Evolutionary conservation across 805 yeast species (phyloP).

Genomic region (Ogataea kodamae): DNA sequence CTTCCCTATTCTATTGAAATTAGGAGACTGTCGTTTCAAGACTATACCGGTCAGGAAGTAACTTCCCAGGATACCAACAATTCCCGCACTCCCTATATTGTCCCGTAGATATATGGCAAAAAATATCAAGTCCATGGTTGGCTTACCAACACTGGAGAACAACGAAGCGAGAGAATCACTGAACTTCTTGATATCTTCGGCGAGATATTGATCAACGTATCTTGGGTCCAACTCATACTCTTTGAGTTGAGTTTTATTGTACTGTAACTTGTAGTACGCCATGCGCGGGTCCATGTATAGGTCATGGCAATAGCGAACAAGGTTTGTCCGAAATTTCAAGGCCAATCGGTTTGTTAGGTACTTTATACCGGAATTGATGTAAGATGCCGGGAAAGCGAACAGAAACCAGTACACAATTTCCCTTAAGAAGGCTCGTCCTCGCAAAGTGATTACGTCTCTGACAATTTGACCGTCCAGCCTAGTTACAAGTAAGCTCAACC

Average conservation of each 20-base stretch:
- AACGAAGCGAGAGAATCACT: slow-evolving; percentile 77
- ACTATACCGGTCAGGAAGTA: slow-evolving; percentile 76
- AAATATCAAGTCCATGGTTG: slow-evolving; percentile 78
- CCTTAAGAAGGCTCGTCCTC: slow-evolving; percentile 66
- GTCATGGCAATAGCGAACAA: slow-evolving; percentile 85
- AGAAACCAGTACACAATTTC: slow-evolving; percentile 85
- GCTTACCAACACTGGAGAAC: slow-evolving; percentile 88
- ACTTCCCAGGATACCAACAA: slow-evolving; percentile 75
- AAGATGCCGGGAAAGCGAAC: slow-evolving; percentile 90
- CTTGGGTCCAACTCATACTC: slow-evolving; percentile 40
- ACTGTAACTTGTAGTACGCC: slow-evolving; percentile 78
- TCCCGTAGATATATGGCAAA: slow-evolving; percentile 81
- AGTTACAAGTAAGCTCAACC: slow-evolving; percentile 81
- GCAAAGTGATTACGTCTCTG: slow-evolving; percentile 79
- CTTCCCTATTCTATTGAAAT: slow-evolving; percentile 76
- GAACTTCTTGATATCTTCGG: slow-evolving; percentile 79
- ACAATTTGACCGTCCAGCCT: slow-evolving; percentile 90
- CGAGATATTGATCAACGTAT: slow-evolving; percentile 82
- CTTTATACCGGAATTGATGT: slow-evolving; percentile 86
- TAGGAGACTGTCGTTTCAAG: slow-evolving; percentile 73
- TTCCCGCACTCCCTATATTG: slow-evolving; percentile 83
- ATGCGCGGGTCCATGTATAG: slow-evolving; percentile 75
- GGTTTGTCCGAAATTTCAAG: slow-evolving; percentile 77
- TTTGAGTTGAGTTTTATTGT: slow-evolving; percentile 41
- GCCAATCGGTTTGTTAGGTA: slow-evolving; percentile 73